Conservation (phyloP, 2,329 filamentous ascomycete genomes). For the Xylaria arbuscula region DNA sequence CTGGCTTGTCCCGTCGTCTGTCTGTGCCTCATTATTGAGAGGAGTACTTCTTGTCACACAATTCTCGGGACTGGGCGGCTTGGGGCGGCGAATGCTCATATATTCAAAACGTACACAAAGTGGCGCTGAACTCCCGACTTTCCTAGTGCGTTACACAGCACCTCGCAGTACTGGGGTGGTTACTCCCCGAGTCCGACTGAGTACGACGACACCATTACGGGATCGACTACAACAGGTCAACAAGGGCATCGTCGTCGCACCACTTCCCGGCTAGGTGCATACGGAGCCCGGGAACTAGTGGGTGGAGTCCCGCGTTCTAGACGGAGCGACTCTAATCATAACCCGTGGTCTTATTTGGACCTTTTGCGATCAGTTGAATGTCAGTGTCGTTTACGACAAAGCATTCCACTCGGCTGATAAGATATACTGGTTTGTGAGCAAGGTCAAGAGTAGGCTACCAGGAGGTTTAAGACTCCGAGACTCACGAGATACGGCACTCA, state of each 20-base stretch:
- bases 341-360: not conserved
- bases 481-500: not conserved
- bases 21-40: not conserved
- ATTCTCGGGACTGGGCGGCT: not conserved
- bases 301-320: not conserved
- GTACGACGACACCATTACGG: slow-evolving; percentile 4
- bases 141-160: slow-evolving; percentile 5
- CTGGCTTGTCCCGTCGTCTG: not conserved
- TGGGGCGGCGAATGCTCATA: slow-evolving; percentile 5
- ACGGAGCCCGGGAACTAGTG: not conserved
- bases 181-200: slow-evolving; percentile 9
- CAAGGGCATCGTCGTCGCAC: not conserved
- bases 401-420: not conserved
- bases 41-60: slow-evolving; percentile 1
- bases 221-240: not conserved
- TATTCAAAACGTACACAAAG: slow-evolving; percentile 17
- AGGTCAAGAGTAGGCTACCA: not conserved
- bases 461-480: not conserved
- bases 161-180: not conserved
- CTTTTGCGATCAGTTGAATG: not conserved
- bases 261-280: slow-evolving; percentile 3
- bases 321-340: not conserved
- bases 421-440: not conserved
- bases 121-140: not conserved
- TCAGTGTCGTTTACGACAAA: not conserved